phyloP scores from a whole-genome alignment of 306 rosid species.

The Castanea mollissima region DNA sequence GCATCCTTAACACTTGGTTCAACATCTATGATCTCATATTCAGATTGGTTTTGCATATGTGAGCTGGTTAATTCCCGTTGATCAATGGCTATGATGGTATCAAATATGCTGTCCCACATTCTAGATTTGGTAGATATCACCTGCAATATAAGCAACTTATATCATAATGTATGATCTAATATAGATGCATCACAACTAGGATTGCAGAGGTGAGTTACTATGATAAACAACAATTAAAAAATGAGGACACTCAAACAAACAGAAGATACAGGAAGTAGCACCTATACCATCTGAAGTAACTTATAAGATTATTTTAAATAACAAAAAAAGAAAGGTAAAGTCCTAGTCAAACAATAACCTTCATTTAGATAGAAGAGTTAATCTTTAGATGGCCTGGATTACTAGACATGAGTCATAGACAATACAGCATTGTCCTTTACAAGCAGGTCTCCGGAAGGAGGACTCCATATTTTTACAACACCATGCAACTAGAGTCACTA shows the following conservation, averaged over 20 bases:
- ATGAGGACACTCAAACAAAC: background rate
- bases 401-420: too few relatives aligned
- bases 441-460: background rate
- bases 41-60: conserved; percentile 34
- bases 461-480: background rate
- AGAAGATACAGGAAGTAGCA: background rate
- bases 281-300: background rate
- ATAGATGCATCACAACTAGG: background rate
- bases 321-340: too few relatives aligned
- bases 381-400: too few relatives aligned
- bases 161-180: background rate
- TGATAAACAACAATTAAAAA: background rate
- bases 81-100: conserved; percentile 60
- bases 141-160: conserved; percentile 33
- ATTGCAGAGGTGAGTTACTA: background rate
- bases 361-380: background rate
- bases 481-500: background rate
- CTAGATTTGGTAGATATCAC: conserved; percentile 75
- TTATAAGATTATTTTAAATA: too few relatives aligned
- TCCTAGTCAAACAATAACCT: background rate
- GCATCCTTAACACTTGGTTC: conserved; percentile 51
- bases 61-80: conserved; percentile 39
- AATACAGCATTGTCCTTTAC: too few relatives aligned
- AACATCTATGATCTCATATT: conserved; percentile 56
- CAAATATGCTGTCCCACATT: conserved; percentile 84